Percentiles rank a stretch among this genome's conserved stretches.
phyloP scores from a whole-genome alignment of 495 filamentous ascomycete species.

The Astrocystis sublimbata region DNA sequence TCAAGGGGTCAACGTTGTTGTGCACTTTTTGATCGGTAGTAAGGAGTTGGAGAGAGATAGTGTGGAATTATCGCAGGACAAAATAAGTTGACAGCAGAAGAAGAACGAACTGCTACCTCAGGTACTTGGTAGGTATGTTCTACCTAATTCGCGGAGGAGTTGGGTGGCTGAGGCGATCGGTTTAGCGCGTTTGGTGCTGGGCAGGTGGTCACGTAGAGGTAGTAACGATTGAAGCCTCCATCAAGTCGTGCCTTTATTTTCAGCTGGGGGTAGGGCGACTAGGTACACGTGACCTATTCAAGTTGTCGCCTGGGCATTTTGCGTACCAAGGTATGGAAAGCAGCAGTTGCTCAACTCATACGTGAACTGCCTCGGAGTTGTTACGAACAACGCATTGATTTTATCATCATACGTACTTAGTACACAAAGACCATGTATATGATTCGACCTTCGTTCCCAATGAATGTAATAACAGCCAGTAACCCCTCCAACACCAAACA shows the following conservation, averaged over 20 bases:
- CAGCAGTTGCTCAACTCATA: too few species aligned
- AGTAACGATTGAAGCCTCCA: neutral
- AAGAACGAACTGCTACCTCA: neutral
- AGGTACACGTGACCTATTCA: too few species aligned
- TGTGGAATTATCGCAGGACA: neutral
- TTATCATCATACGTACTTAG: too few species aligned
- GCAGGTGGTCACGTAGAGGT: neutral
- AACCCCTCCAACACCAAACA: slow-evolving; percentile 4
- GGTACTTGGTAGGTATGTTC: neutral
- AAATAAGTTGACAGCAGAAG: neutral
- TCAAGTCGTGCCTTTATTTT: neutral
- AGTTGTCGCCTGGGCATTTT: too few species aligned
- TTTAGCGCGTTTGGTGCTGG: neutral
- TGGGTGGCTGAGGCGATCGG: neutral
- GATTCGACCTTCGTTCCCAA: neutral
- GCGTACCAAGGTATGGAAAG: too few species aligned
- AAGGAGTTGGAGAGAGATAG: neutral
- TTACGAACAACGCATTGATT: too few species aligned
- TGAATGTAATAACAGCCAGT: neutral
- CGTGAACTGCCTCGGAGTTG: too few species aligned
- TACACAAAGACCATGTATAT: neutral
- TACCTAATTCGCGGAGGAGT: neutral
- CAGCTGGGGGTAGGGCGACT: too few species aligned
- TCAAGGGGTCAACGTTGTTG: too few species aligned
- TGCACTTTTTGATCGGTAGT: too few species aligned